These are phyloP conservation scores for Aspergillus affinis DNA, from an alignment of 495 filamentous ascomycete species.

Conservation along the genomic window DNA sequence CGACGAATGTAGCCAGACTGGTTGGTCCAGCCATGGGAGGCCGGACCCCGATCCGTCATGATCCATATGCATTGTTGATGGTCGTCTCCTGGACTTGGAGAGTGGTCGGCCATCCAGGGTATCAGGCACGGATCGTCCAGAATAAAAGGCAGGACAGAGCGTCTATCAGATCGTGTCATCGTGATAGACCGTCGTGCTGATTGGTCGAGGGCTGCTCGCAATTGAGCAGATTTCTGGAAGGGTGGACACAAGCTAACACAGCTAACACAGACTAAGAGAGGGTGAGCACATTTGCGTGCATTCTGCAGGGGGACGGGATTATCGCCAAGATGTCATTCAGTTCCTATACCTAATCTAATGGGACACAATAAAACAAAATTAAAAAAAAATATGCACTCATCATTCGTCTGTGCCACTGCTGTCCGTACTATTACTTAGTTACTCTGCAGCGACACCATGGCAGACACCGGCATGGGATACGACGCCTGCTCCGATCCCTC, in stretches of 20 bases:
- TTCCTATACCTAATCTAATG: background rate
- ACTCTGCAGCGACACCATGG: background rate
- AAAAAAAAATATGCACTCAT: background rate
- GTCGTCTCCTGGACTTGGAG: background rate
- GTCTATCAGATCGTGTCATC: background rate
- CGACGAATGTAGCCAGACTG: conserved; percentile 49
- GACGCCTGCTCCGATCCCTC: conserved; percentile 1
- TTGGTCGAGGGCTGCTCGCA: conserved; percentile 24
- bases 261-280: background rate
- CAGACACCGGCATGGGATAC: background rate
- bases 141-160: background rate
- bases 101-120: background rate
- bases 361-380: too few relatives aligned
- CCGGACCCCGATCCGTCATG: conserved; percentile 4
- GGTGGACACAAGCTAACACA: background rate
- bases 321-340: too few relatives aligned
- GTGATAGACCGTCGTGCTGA: conserved; percentile 3
- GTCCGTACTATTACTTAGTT: background rate
- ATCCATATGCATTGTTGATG: conserved; percentile 11
- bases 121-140: background rate
- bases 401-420: background rate
- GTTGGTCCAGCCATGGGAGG: conserved; percentile 45
- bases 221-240: conserved; percentile 30
- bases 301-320: background rate
- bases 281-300: conserved; percentile 33